Base-by-base conservation (phyloP, 2,329 filamentous ascomycete species). In the Capronia americana region DNA sequence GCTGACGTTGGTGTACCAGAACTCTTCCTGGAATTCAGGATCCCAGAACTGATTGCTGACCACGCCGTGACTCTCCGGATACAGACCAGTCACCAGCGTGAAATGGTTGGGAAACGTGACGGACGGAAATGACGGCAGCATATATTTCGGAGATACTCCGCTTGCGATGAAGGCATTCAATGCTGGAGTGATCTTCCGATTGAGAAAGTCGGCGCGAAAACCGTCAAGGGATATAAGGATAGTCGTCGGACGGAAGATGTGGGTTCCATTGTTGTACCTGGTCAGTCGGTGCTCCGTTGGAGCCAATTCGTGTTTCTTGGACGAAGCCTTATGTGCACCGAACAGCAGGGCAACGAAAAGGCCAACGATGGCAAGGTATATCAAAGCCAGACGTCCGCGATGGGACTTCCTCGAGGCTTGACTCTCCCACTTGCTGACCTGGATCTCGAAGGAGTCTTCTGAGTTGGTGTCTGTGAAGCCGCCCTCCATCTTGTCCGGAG, bases 71-170 rank as follows among this genome's bases (percentile, higher is more conserved):
- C 89, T 90, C 79, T 98, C 94, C 0, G 95, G 95, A 73, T 98
- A 93, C 28, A 98, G 80, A 0, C 95, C 95, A 0, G 95, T 98
- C 0, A 92, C 92, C 44, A 98, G 83, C 0, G 94, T 97, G 77
- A 94, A 97, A 77, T 98, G 95, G 73, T 98, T 94, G 12, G 95
- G 95, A 73, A 99, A 99, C 0, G 95, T 99, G 54, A 99, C 92
- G 24, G 92, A 96, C 0, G 95, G 95, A 71, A 99, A 99, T 46
- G 92, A 96, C 0, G 95, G 95, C 6, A 88, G 85, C 93, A 99
- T 97, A 79, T 94, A 97, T 70, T 88, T 85, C 2, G 95, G 94
- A 5, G 93, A 97, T 11, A 98, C 88, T 32, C 95, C 95, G 70
- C 92, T 88, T 67, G 87, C 86, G 68, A 97, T 83, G 70, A 99